Evolutionary conservation across 805 yeast species (phyloP), one percentile per base, ranked within the genome.

Genomic region (Starmera dryadoides): DNA sequence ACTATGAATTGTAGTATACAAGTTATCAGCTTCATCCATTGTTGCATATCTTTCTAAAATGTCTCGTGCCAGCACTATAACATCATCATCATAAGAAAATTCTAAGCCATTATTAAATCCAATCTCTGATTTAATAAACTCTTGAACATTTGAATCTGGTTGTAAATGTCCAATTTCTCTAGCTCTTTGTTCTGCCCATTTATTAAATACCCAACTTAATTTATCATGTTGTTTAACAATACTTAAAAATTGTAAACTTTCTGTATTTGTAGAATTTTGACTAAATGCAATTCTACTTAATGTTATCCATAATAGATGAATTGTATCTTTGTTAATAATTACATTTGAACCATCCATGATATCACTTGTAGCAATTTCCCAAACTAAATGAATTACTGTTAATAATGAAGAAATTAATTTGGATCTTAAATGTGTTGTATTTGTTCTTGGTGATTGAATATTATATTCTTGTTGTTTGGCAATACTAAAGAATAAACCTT

Each of bases 1-100:
- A 7, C 18, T 19, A 20, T 77, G 77, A 77, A 86, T 81, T 42
- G 85, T 77, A 42, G 73, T 62, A 55, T 77, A 85, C 44, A 86
- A 62, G 38, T 77, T 75, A 57, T 87, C 95, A 1, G 87, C 86
- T 48, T 85, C 94, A 46, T 83, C 88, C 50, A 80, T 79, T 4
- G 86, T 81, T 10, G 79, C 73, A 42, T 79, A 77, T 21, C 71
- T 68, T 42, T 80, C 86, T 39, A 87, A 62, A 16, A 86, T 71
- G 45, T 80, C 85, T 44, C 86, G 66, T 0, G 94, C 81, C 52
- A 81, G 62, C 44, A 80, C 86, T 30, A 82, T 75, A 3, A 78
- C 75, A 41, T 75, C 79, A 41, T 68, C 73, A 40, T 75, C 79
- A 50, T 79, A 81, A 6, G 77, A 72, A 42, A 77, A 69, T 50